Evolutionary conservation across 257 asterid genomes (phyloP), one percentile per base, ranked within the genome.

Genomic region (Solanum neorickii): DNA sequence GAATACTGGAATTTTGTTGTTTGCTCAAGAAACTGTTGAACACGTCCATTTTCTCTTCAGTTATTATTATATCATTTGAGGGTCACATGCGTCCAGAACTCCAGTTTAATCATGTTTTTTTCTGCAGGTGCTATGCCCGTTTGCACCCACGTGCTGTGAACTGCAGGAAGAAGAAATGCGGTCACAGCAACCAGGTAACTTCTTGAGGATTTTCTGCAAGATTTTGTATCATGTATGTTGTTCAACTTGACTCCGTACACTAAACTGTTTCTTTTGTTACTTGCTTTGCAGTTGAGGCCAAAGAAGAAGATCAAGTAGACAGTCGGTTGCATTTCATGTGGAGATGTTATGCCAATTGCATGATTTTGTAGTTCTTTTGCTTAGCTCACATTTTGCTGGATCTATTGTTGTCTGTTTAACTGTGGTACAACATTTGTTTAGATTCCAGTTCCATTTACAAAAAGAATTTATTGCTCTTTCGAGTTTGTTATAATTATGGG

Each of bases 121-220:
- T 0, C 70, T 74, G 72, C 74, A 86, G 88, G 52, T 73, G 88
- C 59, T 86, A 86, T 74, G 88, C 88, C 2, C 88, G 88, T 52
- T 33, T 86, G 75, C 88, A 86, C 31, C 88, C 88, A 0, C 88
- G 84, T 49, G 88, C 88, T 4, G 88, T 86, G 12, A 86, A 86
- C 74, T 86, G 88, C 84, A 86, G 88, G 84, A 86, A 86, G 84
- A 86, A 86, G 83, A 86, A 86, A 42, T 86, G 88, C 8, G 88
- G 88, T 70, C 88, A 86, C 65, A 86, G 59, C 59, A 86, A 86
- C 84, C 88, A 86, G 84, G 88, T 86, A 73, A 33, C 23, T 7
- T 86, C n/a, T 46, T 21, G 49, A 6, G 31, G 6, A 44, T 33
- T 42, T 85, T 84, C 68, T 42, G 60, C 85, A 80, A 80, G 42